Percentiles rank a stretch among this genome's conserved stretches.
phyloP scores from a whole-genome alignment of 805 yeast species.

The Cephaloascus albidus region DNA sequence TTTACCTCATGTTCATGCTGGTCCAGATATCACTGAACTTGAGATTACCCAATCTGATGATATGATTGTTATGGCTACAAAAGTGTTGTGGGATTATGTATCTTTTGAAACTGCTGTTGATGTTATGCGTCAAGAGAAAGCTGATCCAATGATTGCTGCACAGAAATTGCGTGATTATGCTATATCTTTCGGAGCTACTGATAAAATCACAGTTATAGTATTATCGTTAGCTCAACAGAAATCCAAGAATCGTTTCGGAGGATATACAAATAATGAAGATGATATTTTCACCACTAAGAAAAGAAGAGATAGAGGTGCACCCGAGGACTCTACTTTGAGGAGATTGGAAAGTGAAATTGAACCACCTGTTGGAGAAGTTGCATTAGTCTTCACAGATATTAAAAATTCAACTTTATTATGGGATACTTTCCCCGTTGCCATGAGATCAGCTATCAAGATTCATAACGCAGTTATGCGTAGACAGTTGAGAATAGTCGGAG shows the following conservation, averaged over 20 bases:
- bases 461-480: constrained; percentile 94
- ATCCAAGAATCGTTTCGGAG: constrained; percentile 15
- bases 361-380: constrained; percentile 91
- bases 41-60: constrained; percentile 66
- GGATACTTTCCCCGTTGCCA: constrained; percentile 88
- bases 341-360: constrained; percentile 83
- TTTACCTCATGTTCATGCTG: constrained; percentile 82
- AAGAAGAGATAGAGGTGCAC: constrained; percentile 40
- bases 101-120: constrained; percentile 85
- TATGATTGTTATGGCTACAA: constrained; percentile 75
- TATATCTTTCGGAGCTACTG: constrained; percentile 79
- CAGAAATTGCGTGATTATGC: constrained; percentile 92
- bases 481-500: constrained; percentile 85
- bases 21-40: constrained; percentile 66
- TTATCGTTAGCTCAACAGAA: constrained; percentile 54
- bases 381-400: constrained; percentile 96
- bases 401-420: constrained; percentile 88
- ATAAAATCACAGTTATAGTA: constrained; percentile 74
- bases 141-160: constrained; percentile 86
- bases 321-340: constrained; percentile 71
- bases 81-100: constrained; percentile 77
- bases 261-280: constrained; percentile 27
- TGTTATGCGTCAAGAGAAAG: constrained; percentile 70
- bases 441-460: constrained; percentile 93
- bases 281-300: constrained; percentile 28